phyloP scores from a whole-genome alignment of 192 early-diverging fungal species.

The Borealophlyctis nickersoniae region DNA sequence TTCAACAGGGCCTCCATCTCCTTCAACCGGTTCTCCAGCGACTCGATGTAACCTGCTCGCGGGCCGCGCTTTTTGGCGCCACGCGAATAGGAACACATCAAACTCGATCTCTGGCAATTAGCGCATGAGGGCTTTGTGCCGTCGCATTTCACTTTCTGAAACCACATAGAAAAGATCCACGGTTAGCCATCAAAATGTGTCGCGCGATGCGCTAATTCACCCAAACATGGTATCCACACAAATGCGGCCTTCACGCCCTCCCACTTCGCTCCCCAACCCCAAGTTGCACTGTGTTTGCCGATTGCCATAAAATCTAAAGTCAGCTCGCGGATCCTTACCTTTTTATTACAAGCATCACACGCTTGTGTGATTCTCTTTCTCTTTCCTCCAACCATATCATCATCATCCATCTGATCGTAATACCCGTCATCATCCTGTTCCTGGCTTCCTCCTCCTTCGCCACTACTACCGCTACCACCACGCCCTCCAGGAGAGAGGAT shows the following conservation, averaged over 20 bases:
- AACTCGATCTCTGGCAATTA: conserved; percentile 69
- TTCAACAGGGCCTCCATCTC: conserved; percentile 72
- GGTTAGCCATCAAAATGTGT: too few relatives aligned
- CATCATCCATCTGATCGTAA: conserved; percentile 14
- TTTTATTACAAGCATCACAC: conserved; percentile 70
- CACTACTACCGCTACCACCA: too few relatives aligned
- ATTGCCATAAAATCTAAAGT: not conserved
- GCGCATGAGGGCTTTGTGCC: conserved; percentile 76
- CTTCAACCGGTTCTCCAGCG: conserved; percentile 70
- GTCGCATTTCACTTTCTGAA: conserved; percentile 81
- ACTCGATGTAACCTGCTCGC: conserved; percentile 74
- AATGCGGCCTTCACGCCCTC: too few relatives aligned
- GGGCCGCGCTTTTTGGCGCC: conserved; percentile 87
- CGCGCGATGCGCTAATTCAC: too few relatives aligned
- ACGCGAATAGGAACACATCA: conserved; percentile 75
- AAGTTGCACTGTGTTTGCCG: not conserved
- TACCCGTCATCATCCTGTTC: conserved; percentile 8
- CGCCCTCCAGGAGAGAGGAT: too few relatives aligned
- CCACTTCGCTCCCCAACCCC: too few relatives aligned
- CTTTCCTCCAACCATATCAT: conserved; percentile 31
- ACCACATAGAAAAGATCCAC: too few relatives aligned
- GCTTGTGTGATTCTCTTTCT: conserved; percentile 68
- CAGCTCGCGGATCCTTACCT: conserved; percentile 15
- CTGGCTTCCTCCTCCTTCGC: too few relatives aligned
- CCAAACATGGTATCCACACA: too few relatives aligned